Base-by-base conservation (phyloP, 345 rosid species). In the Lepidium africanum region DNA sequence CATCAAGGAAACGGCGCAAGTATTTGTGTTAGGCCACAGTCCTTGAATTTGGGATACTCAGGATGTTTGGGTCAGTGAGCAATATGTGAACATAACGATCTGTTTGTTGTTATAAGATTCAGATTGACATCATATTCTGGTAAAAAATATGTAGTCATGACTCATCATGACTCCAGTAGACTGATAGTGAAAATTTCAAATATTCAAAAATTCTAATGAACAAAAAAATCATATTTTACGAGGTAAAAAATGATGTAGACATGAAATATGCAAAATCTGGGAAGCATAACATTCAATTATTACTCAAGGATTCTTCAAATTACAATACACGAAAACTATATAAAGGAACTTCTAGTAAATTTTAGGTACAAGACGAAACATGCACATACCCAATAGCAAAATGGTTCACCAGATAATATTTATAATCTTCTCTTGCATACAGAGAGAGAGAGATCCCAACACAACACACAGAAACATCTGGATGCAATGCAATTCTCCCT, bases 1-100 rank as follows among this genome's bases (percentile, higher is more conserved):
- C 71, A 21, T 80, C 80, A 39, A 87, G 80, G 79, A 83, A 76
- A 73, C 69, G 73, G 5, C 54, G 41, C 30, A 46, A 19, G 2
- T 54, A 32, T 47, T 40, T 60, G 57, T 47, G 12, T 37, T 46
- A 36, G 46, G 21, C 43, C 39, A 36, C 36, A 17, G 38, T 30
- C 51, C 38, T 9, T 50, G 52, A 40, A 50, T 59, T 59, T 30
- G 67, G 9, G 42, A 46, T 17, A 13, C 8, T n/a, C 43, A 55
- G 17, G 43, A 13, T 14, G 23, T 55, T 55, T 19, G 46, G 1
- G 62, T 19, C 52, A 60, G 2, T 15, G 17, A 47, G 14, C 36
- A n/a, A 64, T 64, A 23, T n/a, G n/a, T n/a, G n/a, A n/a, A n/a
- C n/a, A n/a, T n/a, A n/a, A n/a, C n/a, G n/a, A n/a, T n/a, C 42